These are phyloP conservation scores for Trypanosoma avium DNA, from an alignment of 208 protist genomes.

Conservation along the genomic window DNA sequence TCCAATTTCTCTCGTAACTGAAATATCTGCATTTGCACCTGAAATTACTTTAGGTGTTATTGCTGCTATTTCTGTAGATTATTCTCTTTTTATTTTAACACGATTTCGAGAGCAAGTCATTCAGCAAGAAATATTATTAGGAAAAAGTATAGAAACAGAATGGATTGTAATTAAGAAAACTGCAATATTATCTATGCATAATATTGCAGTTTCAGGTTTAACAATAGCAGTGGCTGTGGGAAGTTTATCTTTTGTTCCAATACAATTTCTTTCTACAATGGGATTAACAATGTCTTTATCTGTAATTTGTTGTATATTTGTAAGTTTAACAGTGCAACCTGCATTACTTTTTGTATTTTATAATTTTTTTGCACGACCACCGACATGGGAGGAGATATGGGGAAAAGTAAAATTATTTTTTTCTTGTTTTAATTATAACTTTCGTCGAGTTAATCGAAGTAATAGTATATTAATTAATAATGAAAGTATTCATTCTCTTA, in stretches of 20 bases:
- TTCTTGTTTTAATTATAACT: background rate
- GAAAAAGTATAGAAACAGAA: slow-evolving; percentile 1
- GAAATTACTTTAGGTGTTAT: slow-evolving; percentile 21
- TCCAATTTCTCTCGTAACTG: slow-evolving; percentile 9
- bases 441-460: too few species aligned
- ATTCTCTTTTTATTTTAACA: slow-evolving; percentile 60
- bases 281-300: slow-evolving; percentile 35
- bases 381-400: slow-evolving; percentile 18
- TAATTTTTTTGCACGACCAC: slow-evolving; percentile 18
- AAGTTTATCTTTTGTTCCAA: slow-evolving; percentile 39
- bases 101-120: slow-evolving; percentile 44
- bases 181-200: slow-evolving; percentile 30
- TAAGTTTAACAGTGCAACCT: slow-evolving; percentile 48
- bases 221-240: slow-evolving; percentile 42
- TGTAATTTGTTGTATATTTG: slow-evolving; percentile 30
- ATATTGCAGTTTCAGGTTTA: slow-evolving; percentile 44
- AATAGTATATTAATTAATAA: too few species aligned
- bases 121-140: background rate
- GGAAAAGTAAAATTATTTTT: background rate
- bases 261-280: slow-evolving; percentile 41
- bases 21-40: slow-evolving; percentile 25
- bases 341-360: slow-evolving; percentile 47
- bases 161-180: slow-evolving; percentile 30
- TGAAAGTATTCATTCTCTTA: background rate
- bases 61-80: slow-evolving; percentile 53